Evolutionary conservation across 768 basidiomycete species (phyloP).

Genomic region (Boletus rubroflammeus): DNA sequence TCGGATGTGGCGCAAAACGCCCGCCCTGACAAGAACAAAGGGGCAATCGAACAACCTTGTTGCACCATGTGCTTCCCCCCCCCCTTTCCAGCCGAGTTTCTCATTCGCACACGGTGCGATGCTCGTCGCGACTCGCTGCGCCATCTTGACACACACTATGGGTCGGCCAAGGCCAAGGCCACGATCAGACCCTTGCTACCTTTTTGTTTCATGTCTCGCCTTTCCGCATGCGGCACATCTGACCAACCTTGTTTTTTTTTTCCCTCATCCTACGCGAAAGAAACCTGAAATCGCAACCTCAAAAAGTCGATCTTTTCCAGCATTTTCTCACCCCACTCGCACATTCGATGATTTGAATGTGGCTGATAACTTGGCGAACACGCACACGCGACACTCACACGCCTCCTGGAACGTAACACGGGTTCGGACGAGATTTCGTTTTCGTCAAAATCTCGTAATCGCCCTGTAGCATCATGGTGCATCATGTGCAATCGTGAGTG

Average conservation of each 20-base stretch:
- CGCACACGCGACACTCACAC: not conserved
- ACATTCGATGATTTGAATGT: conserved; percentile 5
- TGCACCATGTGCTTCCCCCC: not conserved
- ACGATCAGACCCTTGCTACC: conserved; percentile 9
- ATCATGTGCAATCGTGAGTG: conserved; percentile 11
- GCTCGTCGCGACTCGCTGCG: not conserved
- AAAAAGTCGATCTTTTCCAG: not conserved
- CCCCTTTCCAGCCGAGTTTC: not conserved
- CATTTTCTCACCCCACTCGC: not conserved
- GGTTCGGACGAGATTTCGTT: not conserved
- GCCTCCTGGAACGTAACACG: conserved; percentile 16
- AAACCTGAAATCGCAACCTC: not conserved
- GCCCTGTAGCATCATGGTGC: not conserved
- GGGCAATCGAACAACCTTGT: not conserved
- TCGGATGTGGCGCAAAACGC: conserved; percentile 15
- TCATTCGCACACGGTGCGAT: not conserved
- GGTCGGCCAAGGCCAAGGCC: conserved; percentile 10
- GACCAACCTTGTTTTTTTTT: not conserved
- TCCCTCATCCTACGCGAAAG: not conserved
- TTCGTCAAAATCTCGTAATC: conserved; percentile 17
- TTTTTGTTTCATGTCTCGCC: not conserved
- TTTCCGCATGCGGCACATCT: not conserved
- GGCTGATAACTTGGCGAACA: not conserved
- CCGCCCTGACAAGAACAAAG: not conserved
- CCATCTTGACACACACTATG: conserved; percentile 4